A percentile compares a stretch with the other conserved stretches of the same genome.
Evolutionary conservation across 1,139 yeast genomes (phyloP).

Genomic region (Blastobotrys ciferrii): DNA sequence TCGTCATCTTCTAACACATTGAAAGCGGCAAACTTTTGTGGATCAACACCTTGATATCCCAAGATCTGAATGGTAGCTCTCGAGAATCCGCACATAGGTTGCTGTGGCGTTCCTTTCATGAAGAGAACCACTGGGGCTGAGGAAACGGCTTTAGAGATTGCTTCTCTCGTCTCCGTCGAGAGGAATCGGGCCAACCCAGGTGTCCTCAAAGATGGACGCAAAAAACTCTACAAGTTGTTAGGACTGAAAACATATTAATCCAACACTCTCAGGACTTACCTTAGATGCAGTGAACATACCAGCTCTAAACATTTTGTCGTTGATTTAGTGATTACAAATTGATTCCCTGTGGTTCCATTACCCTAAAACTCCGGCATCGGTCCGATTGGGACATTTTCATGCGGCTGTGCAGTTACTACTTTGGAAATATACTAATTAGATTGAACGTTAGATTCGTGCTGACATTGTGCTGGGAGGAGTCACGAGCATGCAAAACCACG

Average conservation of each 20-base stretch:
- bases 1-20: conserved; percentile 94
- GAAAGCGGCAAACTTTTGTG: conserved; percentile 92
- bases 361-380: conserved; percentile 1
- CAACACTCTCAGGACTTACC: conserved; percentile 9
- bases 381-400: conserved; percentile 6
- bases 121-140: conserved; percentile 93
- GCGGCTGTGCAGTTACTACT: too few species aligned
- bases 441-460: too few species aligned
- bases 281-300: conserved; percentile 11
- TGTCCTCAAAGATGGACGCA: neutral
- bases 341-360: neutral
- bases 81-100: conserved; percentile 97
- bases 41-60: conserved; percentile 98
- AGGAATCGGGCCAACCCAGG: conserved; percentile 47
- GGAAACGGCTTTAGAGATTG: conserved; percentile 78
- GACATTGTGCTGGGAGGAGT: too few species aligned
- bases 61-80: conserved; percentile 89
- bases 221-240: neutral
- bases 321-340: neutral
- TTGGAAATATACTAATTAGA: too few species aligned
- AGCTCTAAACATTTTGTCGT: conserved; percentile 10
- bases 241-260: neutral
- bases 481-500: too few species aligned
- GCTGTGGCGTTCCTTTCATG: conserved; percentile 77
- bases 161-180: conserved; percentile 74